phyloP scores from a whole-genome alignment of 306 rosid species.

The Ammopiptanthus mongolicus region DNA sequence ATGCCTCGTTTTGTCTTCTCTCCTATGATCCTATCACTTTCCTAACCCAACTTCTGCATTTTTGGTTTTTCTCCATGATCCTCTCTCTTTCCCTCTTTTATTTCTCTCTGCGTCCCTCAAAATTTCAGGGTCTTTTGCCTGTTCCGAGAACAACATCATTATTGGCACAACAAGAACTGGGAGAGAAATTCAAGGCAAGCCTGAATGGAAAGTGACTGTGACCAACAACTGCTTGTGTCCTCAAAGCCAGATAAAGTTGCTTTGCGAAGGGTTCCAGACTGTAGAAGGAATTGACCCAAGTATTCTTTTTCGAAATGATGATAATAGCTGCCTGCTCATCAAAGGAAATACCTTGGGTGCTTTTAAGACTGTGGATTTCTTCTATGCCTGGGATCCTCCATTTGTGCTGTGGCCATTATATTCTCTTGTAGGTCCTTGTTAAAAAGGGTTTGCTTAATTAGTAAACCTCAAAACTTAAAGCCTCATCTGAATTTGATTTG shows the following conservation, averaged over 20 bases:
- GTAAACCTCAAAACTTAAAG: too few relatives aligned
- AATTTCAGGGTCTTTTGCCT: slow-evolving; percentile 36
- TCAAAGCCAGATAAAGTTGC: slow-evolving; percentile 25
- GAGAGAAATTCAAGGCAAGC: slow-evolving; percentile 25
- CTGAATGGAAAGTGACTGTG: slow-evolving; percentile 62
- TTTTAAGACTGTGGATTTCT: slow-evolving; percentile 26
- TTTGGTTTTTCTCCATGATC: neutral
- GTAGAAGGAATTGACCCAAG: slow-evolving; percentile 26
- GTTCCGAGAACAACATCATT: slow-evolving; percentile 41
- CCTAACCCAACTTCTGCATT: neutral
- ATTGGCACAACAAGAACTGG: slow-evolving; percentile 47
- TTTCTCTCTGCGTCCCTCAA: neutral
- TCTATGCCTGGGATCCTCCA: slow-evolving; percentile 68
- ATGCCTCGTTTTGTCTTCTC: neutral
- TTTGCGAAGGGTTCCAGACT: slow-evolving; percentile 42
- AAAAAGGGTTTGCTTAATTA: neutral
- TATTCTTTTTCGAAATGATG: slow-evolving; percentile 9
- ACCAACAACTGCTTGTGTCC: slow-evolving; percentile 44
- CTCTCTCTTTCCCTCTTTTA: neutral
- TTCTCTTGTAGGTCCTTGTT: slow-evolving; percentile 26
- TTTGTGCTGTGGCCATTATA: slow-evolving; percentile 29
- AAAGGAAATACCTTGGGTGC: slow-evolving; percentile 26
- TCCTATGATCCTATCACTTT: neutral
- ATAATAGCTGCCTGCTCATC: slow-evolving; percentile 38
- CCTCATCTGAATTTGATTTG: neutral